These are phyloP conservation scores for Ustilago loliicola DNA, from an alignment of 1,284 basidiomycete species.

Conservation along the genomic window DNA sequence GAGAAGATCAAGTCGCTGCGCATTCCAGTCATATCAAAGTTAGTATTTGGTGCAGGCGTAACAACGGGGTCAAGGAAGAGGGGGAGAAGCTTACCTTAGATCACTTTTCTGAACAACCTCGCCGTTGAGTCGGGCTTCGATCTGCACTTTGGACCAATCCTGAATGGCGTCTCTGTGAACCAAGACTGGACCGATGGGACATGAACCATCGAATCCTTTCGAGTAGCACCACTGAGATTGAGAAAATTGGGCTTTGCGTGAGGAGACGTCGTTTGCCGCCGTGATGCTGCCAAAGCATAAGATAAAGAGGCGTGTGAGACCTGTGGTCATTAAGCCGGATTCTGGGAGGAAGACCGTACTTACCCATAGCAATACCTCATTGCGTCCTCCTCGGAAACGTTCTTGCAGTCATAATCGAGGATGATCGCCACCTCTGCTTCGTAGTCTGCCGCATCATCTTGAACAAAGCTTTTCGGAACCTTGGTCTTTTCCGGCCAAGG, in stretches of 20 bases:
- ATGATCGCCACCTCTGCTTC: conserved; percentile 89
- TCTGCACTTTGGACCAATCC: conserved; percentile 59
- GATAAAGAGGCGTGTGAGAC: too few relatives aligned
- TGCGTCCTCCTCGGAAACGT: conserved; percentile 82
- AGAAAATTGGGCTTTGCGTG: conserved; percentile 66
- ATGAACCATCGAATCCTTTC: conserved; percentile 72
- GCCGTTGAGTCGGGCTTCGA: conserved; percentile 69
- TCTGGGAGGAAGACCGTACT: conserved; percentile 72
- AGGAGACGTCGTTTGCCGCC: conserved; percentile 72
- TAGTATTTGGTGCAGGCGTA: neutral
- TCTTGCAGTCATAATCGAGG: conserved; percentile 82
- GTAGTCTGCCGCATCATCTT: conserved; percentile 84
- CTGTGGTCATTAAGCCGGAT: neutral
- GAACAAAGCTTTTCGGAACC: conserved; percentile 76
- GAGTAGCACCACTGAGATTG: conserved; percentile 71
- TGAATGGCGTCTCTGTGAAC: conserved; percentile 60
- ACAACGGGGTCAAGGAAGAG: neutral
- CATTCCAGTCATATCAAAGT: too few relatives aligned
- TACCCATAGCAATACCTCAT: conserved; percentile 83
- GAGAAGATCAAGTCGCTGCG: conserved; percentile 72
- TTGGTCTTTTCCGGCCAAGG: conserved; percentile 75
- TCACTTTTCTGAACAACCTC: conserved; percentile 69
- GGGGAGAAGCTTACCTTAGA: conserved; percentile 18
- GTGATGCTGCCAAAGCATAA: conserved; percentile 61
- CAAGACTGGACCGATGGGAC: conserved; percentile 72